Evolutionary conservation across 345 rosid species (phyloP).

Genomic region (Erodium maritimum): DNA sequence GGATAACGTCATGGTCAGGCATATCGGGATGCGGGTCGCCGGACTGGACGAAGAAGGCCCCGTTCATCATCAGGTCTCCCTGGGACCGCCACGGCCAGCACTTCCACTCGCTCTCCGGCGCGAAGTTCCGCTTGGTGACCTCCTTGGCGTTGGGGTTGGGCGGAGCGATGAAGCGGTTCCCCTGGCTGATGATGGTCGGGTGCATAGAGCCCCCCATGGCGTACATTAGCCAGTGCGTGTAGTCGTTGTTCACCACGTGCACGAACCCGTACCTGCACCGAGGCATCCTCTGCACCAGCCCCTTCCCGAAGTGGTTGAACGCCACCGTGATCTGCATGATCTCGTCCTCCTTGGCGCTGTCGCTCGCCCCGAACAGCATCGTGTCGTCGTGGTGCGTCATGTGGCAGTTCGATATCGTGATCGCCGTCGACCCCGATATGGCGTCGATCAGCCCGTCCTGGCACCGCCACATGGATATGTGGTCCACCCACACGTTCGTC

Average conservation of each 20-base stretch:
- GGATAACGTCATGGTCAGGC: slow-evolving; percentile 13
- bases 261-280: slow-evolving; percentile 24
- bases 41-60: slow-evolving; percentile 54
- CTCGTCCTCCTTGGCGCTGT: slow-evolving; percentile 11
- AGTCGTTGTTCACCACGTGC: slow-evolving; percentile 37
- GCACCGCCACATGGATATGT: slow-evolving; percentile 26
- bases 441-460: slow-evolving; percentile 35
- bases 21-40: slow-evolving; percentile 17
- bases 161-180: slow-evolving; percentile 39
- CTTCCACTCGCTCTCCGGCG: slow-evolving; percentile 33
- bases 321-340: slow-evolving; percentile 39
- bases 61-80: slow-evolving; percentile 51
- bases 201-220: slow-evolving; percentile 39
- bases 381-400: slow-evolving; percentile 31
- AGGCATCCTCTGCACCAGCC: slow-evolving; percentile 41
- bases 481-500: slow-evolving; percentile 28
- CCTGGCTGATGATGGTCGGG: slow-evolving; percentile 44
- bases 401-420: slow-evolving; percentile 36
- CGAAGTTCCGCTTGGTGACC: slow-evolving; percentile 46
- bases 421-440: slow-evolving; percentile 26
- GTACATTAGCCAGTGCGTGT: slow-evolving; percentile 37
- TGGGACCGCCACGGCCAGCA: slow-evolving; percentile 64
- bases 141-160: slow-evolving; percentile 25
- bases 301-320: slow-evolving; percentile 30
- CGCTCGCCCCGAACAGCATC: slow-evolving; percentile 34